Evolutionary conservation across 2,329 filamentous ascomycete species (phyloP).

Genomic region (Lecanosticta acicola): DNA sequence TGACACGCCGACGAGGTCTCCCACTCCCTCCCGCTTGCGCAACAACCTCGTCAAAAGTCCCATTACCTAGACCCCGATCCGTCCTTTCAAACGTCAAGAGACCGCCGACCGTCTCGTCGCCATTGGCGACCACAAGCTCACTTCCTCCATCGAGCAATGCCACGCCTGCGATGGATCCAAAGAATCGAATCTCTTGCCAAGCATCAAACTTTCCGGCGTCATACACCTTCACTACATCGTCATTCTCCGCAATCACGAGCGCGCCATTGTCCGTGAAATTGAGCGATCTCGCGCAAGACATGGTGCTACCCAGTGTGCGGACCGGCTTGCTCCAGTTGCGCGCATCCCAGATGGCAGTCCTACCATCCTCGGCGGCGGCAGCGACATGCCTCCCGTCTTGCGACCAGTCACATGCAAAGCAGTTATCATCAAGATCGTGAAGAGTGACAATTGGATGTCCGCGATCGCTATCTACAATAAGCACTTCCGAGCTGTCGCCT

Average conservation of each 20-base stretch:
- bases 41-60: background rate
- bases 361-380: slow-evolving; percentile 70
- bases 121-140: slow-evolving; percentile 63
- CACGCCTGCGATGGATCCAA: slow-evolving; percentile 68
- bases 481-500: slow-evolving; percentile 60
- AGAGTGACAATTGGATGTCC: slow-evolving; percentile 55
- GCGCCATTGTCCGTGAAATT: slow-evolving; percentile 68
- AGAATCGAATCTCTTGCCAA: slow-evolving; percentile 61
- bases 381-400: slow-evolving; percentile 70
- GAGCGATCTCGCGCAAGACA: slow-evolving; percentile 64
- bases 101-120: slow-evolving; percentile 20
- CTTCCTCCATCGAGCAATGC: slow-evolving; percentile 62
- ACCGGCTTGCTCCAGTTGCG: slow-evolving; percentile 58
- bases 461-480: slow-evolving; percentile 62
- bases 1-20: background rate
- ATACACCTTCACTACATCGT: slow-evolving; percentile 61
- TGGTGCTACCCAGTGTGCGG: slow-evolving; percentile 55
- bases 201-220: slow-evolving; percentile 46
- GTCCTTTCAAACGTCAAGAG: slow-evolving; percentile 16
- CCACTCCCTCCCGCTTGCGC: background rate
- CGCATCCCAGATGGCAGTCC: slow-evolving; percentile 70
- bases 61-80: slow-evolving; percentile 5
- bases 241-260: slow-evolving; percentile 68
- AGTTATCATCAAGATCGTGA: slow-evolving; percentile 56
- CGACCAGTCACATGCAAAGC: slow-evolving; percentile 75